Evolutionary conservation across 192 early-diverging fungal species (phyloP).

Genomic region (Umbelopsis isabellina): DNA sequence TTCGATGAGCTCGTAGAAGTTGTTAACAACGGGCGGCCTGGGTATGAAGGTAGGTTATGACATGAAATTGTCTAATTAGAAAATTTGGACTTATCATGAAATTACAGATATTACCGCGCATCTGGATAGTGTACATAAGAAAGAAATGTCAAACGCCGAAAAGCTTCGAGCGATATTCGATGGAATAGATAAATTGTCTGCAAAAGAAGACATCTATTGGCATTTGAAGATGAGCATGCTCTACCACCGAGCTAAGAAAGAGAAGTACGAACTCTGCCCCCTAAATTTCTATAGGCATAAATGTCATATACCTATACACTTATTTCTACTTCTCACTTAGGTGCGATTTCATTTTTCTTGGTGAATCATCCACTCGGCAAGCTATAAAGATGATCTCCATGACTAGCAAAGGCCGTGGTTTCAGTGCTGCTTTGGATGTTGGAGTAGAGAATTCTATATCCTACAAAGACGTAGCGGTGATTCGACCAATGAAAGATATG

Average conservation of each 20-base stretch:
- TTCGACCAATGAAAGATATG: slow-evolving; percentile 84
- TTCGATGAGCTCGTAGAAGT: slow-evolving; percentile 43
- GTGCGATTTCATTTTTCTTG: slow-evolving; percentile 69
- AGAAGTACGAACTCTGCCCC: slow-evolving; percentile 35
- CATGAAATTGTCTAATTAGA: background rate
- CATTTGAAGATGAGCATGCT: slow-evolving; percentile 66
- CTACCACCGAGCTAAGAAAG: slow-evolving; percentile 1
- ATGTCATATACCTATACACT: too few species aligned
- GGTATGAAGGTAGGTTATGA: background rate
- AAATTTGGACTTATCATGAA: background rate
- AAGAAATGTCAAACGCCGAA: slow-evolving; percentile 18
- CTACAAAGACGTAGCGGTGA: slow-evolving; percentile 56
- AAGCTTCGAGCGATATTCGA: slow-evolving; percentile 56
- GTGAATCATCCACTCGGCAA: slow-evolving; percentile 78
- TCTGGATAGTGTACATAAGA: background rate
- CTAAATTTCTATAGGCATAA: background rate
- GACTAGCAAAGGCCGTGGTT: slow-evolving; percentile 88
- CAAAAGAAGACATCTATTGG: slow-evolving; percentile 73
- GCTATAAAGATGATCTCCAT: slow-evolving; percentile 76
- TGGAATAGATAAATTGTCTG: slow-evolving; percentile 59
- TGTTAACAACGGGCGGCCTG: slow-evolving; percentile 29
- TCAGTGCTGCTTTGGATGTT: slow-evolving; percentile 77
- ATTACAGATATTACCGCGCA: slow-evolving; percentile 2
- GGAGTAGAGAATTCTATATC: slow-evolving; percentile 56
- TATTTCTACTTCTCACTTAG: slow-evolving; percentile 18